phyloP scores from a whole-genome alignment of 2,329 filamentous ascomycete genomes.

The Beauveria brongniartii region DNA sequence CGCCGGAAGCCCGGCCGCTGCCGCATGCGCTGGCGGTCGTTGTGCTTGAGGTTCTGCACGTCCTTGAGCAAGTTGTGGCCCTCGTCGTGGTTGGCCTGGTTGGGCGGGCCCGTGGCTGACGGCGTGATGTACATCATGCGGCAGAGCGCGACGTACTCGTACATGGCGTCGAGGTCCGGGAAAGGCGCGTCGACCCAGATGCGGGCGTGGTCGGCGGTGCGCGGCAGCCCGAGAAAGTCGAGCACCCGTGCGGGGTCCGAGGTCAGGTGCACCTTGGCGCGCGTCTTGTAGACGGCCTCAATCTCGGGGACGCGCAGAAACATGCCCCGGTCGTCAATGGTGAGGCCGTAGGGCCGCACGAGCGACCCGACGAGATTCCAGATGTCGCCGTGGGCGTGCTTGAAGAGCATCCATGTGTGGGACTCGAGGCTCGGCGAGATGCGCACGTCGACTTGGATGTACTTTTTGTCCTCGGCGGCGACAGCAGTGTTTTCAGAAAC shows the following conservation, averaged over 20 bases:
- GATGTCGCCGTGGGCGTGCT: conserved; percentile 62
- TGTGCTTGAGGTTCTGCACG: conserved; percentile 35
- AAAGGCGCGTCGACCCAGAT: conserved; percentile 48
- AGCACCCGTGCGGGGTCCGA: conserved; percentile 47
- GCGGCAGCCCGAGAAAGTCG: conserved; percentile 53
- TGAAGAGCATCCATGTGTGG: conserved; percentile 59
- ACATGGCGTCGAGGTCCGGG: conserved; percentile 44
- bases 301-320: conserved; percentile 61
- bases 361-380: conserved; percentile 57
- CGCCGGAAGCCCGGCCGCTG: conserved; percentile 47
- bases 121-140: conserved; percentile 46
- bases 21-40: conserved; percentile 48
- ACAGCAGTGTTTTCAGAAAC: neutral
- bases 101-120: conserved; percentile 14
- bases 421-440: conserved; percentile 35
- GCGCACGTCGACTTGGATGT: conserved; percentile 63
- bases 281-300: conserved; percentile 48
- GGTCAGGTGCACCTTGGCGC: conserved; percentile 52
- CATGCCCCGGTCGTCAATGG: conserved; percentile 53
- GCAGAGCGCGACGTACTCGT: conserved; percentile 50
- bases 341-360: conserved; percentile 59
- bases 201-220: conserved; percentile 16
- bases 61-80: conserved; percentile 17
- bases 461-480: conserved; percentile 16
- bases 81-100: conserved; percentile 5